Evolutionary conservation across 768 basidiomycete species (phyloP).

Genomic region (Gymnopilus junonius): DNA sequence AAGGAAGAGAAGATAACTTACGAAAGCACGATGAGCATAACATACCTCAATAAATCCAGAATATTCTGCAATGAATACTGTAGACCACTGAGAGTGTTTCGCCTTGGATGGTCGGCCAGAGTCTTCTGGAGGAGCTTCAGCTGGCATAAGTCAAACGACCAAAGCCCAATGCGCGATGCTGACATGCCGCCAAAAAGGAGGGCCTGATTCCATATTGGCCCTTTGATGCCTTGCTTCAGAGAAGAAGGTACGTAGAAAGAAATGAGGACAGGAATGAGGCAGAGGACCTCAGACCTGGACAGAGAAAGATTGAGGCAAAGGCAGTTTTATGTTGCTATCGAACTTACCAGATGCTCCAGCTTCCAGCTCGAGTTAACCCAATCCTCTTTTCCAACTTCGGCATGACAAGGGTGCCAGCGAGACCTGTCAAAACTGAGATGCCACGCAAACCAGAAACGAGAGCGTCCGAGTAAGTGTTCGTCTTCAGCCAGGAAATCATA

Average conservation of each 20-base stretch:
- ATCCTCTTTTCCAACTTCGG: slow-evolving; percentile 44
- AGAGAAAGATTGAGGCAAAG: slow-evolving; percentile 9
- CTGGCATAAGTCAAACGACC: slow-evolving; percentile 58
- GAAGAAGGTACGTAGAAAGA: slow-evolving; percentile 16
- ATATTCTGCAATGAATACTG: slow-evolving; percentile 42
- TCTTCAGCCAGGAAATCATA: slow-evolving; percentile 55
- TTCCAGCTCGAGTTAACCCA: slow-evolving; percentile 50
- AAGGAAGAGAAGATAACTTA: neutral
- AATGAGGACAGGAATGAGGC: slow-evolving; percentile 46
- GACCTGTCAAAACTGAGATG: slow-evolving; percentile 47
- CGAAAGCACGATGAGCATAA: slow-evolving; percentile 19
- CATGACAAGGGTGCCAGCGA: slow-evolving; percentile 49
- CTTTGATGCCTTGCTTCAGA: slow-evolving; percentile 14
- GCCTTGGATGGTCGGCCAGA: slow-evolving; percentile 45
- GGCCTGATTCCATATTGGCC: slow-evolving; percentile 34
- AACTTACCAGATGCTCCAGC: slow-evolving; percentile 53
- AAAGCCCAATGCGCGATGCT: slow-evolving; percentile 49
- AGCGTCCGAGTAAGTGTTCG: slow-evolving; percentile 44
- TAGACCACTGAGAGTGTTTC: slow-evolving; percentile 44
- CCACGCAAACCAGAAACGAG: slow-evolving; percentile 56
- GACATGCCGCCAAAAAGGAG: slow-evolving; percentile 57
- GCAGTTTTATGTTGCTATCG: neutral
- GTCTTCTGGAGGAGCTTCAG: slow-evolving; percentile 51
- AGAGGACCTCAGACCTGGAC: slow-evolving; percentile 49
- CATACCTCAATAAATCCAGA: slow-evolving; percentile 31